phyloP scores from a whole-genome alignment of 148 eudicot genomes.

The Rheum nobile region DNA sequence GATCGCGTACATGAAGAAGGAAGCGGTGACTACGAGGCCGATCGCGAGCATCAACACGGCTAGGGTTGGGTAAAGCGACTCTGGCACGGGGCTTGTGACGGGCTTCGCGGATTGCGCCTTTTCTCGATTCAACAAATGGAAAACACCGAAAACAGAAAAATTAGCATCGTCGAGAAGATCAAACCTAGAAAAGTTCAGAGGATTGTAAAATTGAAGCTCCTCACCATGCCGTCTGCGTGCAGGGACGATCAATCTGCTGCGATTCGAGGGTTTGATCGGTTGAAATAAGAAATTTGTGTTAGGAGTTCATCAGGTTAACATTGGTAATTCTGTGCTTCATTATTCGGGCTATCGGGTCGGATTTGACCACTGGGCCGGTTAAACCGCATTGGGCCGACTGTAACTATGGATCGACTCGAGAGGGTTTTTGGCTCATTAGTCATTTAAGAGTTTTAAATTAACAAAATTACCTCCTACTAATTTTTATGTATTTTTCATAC shows the following conservation, averaged over 20 bases:
- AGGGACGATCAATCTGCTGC: not conserved
- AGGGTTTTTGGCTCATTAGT: too few species aligned
- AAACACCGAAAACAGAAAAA: not conserved
- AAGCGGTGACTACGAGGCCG: conserved; percentile 69
- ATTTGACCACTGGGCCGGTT: not conserved
- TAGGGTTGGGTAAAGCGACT: conserved; percentile 62
- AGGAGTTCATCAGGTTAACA: not conserved
- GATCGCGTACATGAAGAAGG: conserved; percentile 68
- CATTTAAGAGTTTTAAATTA: too few species aligned
- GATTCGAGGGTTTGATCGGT: not conserved
- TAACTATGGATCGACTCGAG: too few species aligned
- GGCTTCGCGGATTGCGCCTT: conserved; percentile 57
- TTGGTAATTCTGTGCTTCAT: not conserved
- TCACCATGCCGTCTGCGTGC: not conserved
- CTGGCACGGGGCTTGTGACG: conserved; percentile 68
- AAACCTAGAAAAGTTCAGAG: not conserved
- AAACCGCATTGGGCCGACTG: not conserved
- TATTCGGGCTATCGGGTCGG: not conserved
- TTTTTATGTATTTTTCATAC: too few species aligned
- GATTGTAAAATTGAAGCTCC: not conserved
- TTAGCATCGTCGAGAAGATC: not conserved
- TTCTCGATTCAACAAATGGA: not conserved
- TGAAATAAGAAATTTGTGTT: not conserved
- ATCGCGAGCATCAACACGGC: conserved; percentile 57
- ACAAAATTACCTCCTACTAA: too few species aligned